Conservation (phyloP, 1,284 basidiomycete species). For the Sphaerobolus stellatus region DNA sequence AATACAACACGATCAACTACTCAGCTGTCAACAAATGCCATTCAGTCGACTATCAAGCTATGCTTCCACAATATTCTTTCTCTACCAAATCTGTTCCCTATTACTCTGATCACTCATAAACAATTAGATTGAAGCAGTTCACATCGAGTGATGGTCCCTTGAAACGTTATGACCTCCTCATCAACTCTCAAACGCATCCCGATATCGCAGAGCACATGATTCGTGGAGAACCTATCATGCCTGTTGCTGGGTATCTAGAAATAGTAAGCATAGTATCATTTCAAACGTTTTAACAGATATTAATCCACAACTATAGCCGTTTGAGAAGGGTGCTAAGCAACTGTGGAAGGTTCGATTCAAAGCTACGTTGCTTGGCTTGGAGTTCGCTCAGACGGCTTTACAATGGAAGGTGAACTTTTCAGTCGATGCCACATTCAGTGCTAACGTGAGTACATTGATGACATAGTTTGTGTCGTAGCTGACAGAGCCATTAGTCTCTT, state of each 20-base stretch:
- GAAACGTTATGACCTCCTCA: slow-evolving; percentile 31
- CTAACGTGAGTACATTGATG: too few species aligned
- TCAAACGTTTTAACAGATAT: too few species aligned
- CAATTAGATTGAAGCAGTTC: too few species aligned
- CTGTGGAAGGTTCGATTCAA: slow-evolving; percentile 29
- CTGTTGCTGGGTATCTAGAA: slow-evolving; percentile 44
- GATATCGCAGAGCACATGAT: slow-evolving; percentile 41
- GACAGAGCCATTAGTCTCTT: too few species aligned
- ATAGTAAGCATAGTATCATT: too few species aligned
- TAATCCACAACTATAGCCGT: too few species aligned
- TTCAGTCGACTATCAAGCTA: neutral
- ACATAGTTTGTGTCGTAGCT: too few species aligned
- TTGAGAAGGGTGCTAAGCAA: slow-evolving; percentile 29
- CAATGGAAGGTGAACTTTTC: too few species aligned
- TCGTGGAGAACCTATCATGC: slow-evolving; percentile 41
- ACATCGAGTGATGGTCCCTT: slow-evolving; percentile 32
- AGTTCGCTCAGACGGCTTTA: too few species aligned
- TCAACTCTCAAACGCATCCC: slow-evolving; percentile 37
- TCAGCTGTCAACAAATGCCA: slow-evolving; percentile 18
- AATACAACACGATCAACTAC: slow-evolving; percentile 26
- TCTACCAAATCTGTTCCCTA: slow-evolving; percentile 22
- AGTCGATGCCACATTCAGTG: too few species aligned
- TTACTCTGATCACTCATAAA: slow-evolving; percentile 1
- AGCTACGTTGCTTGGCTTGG: too few species aligned
- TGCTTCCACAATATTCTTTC: slow-evolving; percentile 26